These are phyloP conservation scores for Auriscalpium microsporum DNA, from an alignment of 768 basidiomycete genomes.

Conservation along the genomic window DNA sequence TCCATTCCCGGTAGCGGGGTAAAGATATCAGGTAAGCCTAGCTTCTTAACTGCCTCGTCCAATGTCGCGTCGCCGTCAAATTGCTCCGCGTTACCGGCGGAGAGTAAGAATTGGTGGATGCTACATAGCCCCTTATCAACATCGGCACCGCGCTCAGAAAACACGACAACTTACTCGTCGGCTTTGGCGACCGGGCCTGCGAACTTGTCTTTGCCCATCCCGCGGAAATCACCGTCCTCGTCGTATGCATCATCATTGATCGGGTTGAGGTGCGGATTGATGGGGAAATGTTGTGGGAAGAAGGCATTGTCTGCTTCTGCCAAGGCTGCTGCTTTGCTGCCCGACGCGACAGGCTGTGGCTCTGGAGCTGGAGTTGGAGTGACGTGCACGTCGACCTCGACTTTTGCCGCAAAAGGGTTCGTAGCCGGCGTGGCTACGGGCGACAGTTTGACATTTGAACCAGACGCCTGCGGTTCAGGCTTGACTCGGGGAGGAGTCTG, in stretches of 20 bases:
- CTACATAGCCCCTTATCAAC: conserved; percentile 20
- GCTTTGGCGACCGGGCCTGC: conserved; percentile 36
- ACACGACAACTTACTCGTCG: conserved; percentile 37
- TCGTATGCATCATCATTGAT: conserved; percentile 27
- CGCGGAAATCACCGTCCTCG: conserved; percentile 38
- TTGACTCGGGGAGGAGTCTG: background rate
- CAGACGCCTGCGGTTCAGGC: conserved; percentile 12
- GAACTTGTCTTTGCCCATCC: conserved; percentile 37
- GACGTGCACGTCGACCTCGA: background rate
- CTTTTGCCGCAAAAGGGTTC: background rate
- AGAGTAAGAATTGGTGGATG: conserved; percentile 44
- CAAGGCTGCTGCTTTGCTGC: background rate
- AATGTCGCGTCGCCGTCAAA: conserved; percentile 56
- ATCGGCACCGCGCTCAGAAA: background rate
- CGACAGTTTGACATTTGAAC: conserved; percentile 13
- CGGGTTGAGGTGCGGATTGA: background rate
- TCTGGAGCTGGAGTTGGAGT: too few relatives aligned
- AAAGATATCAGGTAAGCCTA: conserved; percentile 41
- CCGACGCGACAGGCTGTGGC: background rate
- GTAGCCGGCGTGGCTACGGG: background rate
- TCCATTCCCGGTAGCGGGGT: conserved; percentile 50
- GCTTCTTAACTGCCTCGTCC: conserved; percentile 43
- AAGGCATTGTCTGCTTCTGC: background rate
- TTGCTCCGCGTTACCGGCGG: conserved; percentile 47
- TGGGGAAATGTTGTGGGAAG: too few relatives aligned